A percentile compares a stretch with the other conserved stretches of the same genome.
phyloP scores from a whole-genome alignment of 306 rosid genomes.

The Citrullus colocynthis region DNA sequence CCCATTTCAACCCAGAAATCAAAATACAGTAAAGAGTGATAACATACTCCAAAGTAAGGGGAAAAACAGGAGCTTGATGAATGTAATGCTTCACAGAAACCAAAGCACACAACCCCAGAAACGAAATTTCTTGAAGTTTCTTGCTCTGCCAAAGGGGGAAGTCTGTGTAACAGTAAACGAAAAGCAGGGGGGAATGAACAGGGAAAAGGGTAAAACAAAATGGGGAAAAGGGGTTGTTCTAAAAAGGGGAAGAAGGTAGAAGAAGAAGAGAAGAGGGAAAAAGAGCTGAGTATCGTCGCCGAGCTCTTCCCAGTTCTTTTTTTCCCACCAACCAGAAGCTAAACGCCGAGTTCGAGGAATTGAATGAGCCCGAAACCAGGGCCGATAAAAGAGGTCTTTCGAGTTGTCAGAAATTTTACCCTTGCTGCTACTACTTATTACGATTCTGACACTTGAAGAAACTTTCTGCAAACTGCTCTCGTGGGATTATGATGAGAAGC shows the following conservation, averaged over 20 bases:
- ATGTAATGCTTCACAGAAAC: not conserved
- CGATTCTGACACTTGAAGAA: slow-evolving; percentile 10
- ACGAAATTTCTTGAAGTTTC: not conserved
- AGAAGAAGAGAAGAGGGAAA: not conserved
- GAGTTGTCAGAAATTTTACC: not conserved
- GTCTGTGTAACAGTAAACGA: not conserved
- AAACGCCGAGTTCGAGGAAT: slow-evolving; percentile 8
- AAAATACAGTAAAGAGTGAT: not conserved
- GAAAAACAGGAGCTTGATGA: not conserved
- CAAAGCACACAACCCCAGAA: not conserved
- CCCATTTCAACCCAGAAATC: not conserved
- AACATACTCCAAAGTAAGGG: not conserved
- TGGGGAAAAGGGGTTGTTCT: not conserved
- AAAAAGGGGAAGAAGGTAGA: not conserved
- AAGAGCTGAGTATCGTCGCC: not conserved
- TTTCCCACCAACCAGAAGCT: slow-evolving; percentile 3
- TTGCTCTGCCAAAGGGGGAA: not conserved
- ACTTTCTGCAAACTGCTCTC: not conserved
- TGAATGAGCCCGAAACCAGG: not conserved
- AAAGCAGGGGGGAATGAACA: not conserved
- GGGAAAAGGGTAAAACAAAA: not conserved
- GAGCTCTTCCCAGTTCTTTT: not conserved
- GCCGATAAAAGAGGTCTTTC: slow-evolving; percentile 7
- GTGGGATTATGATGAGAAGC: not conserved
- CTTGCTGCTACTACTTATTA: not conserved